These are phyloP conservation scores for Penicillium goetzii DNA, from an alignment of 495 filamentous ascomycete genomes.

Conservation along the genomic window DNA sequence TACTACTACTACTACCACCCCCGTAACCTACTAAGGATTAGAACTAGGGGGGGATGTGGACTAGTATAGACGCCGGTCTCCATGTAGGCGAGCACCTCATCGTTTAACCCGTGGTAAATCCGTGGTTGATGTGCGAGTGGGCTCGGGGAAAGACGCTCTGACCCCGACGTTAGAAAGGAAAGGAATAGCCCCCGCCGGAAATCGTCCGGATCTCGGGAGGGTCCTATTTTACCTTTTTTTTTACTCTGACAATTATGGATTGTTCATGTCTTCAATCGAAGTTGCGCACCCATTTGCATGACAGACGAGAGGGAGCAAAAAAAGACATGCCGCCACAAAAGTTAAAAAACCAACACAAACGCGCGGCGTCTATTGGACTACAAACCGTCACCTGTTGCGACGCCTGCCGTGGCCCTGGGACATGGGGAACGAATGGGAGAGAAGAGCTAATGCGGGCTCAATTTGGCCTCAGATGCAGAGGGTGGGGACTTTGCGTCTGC, in stretches of 20 bases:
- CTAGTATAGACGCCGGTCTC: constrained; percentile 3
- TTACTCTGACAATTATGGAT: not conserved
- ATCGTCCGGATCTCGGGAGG: constrained; percentile 7
- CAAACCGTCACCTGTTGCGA: constrained; percentile 31
- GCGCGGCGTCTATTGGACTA: constrained; percentile 39
- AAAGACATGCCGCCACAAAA: constrained; percentile 8
- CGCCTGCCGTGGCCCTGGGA: constrained; percentile 30
- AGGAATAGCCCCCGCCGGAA: not conserved
- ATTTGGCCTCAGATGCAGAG: constrained; percentile 26
- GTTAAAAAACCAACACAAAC: constrained; percentile 35
- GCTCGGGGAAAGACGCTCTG: constrained; percentile 6
- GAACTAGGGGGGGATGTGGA: not conserved
- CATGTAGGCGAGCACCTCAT: constrained; percentile 7
- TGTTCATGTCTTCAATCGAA: not conserved
- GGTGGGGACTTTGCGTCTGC: constrained; percentile 22
- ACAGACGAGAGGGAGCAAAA: not conserved
- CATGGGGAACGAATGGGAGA: constrained; percentile 22
- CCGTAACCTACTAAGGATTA: not conserved
- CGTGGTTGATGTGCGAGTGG: not conserved
- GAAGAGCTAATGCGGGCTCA: constrained; percentile 31
- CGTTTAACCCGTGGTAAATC: not conserved
- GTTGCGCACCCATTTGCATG: not conserved
- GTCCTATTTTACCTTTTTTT: constrained; percentile 1
- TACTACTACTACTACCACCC: too few relatives aligned
- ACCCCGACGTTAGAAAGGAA: not conserved